Percentiles rank a stretch among this genome's conserved stretches.
phyloP scores from a whole-genome alignment of 768 basidiomycete species.

The Piloderma croceum region DNA sequence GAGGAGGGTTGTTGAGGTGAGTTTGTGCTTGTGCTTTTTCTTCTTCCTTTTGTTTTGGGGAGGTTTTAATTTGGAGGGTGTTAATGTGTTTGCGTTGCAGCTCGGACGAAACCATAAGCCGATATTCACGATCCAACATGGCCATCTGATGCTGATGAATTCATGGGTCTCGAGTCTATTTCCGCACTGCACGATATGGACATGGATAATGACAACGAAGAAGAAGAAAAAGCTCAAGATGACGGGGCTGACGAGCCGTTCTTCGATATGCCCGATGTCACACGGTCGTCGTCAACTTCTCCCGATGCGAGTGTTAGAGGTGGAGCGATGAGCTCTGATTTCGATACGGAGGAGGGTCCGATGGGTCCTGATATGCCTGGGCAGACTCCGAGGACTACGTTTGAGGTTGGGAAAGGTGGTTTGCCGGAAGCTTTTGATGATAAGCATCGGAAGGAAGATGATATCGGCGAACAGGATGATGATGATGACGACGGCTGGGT shows the following conservation, averaged over 20 bases:
- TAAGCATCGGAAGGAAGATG: slow-evolving; percentile 26
- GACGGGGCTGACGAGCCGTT: slow-evolving; percentile 42
- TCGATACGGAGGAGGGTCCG: slow-evolving; percentile 67
- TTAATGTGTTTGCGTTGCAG: slow-evolving; percentile 20
- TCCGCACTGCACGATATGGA: slow-evolving; percentile 73
- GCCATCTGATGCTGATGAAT: slow-evolving; percentile 68
- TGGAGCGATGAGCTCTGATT: slow-evolving; percentile 51
- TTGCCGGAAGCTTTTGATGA: slow-evolving; percentile 24
- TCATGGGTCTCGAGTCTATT: slow-evolving; percentile 73
- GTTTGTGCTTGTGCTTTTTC: slow-evolving; percentile 21
- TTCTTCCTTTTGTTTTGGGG: not conserved
- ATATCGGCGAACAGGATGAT: slow-evolving; percentile 34
- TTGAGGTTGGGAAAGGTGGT: slow-evolving; percentile 24
- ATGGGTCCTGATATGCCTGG: slow-evolving; percentile 68
- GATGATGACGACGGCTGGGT: slow-evolving; percentile 59
- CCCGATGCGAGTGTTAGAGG: slow-evolving; percentile 34
- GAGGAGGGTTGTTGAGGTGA: slow-evolving; percentile 64
- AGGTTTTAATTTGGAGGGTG: slow-evolving; percentile 1
- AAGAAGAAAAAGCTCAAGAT: slow-evolving; percentile 24
- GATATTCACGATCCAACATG: slow-evolving; percentile 85
- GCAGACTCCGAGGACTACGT: slow-evolving; percentile 29
- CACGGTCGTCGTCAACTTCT: slow-evolving; percentile 39
- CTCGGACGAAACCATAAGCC: slow-evolving; percentile 38
- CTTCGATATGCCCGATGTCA: no score
- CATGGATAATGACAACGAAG: slow-evolving; percentile 25